A percentile compares a stretch with the other conserved stretches of the same genome.
These are phyloP conservation scores for Astrocystis sublimbata DNA, from an alignment of 495 filamentous ascomycete genomes.

Conservation along the genomic window DNA sequence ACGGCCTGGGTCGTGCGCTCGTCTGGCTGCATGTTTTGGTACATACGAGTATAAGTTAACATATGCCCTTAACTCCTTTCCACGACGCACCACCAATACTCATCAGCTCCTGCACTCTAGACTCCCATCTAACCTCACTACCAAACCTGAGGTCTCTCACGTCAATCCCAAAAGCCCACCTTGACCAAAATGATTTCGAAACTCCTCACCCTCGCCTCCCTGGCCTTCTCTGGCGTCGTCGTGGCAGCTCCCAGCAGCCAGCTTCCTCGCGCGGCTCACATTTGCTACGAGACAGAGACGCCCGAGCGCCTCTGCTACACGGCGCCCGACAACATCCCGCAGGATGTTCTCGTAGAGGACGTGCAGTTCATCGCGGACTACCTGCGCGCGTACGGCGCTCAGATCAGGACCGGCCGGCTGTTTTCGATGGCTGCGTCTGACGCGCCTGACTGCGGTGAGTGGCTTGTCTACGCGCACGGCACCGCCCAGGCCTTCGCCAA, in stretches of 20 bases:
- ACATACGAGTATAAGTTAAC: no score
- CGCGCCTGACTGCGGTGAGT: slow-evolving; percentile 3
- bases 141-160: not conserved
- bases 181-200: not conserved
- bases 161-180: not conserved
- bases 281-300: not conserved
- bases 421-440: slow-evolving; percentile 1
- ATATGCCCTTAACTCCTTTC: no score
- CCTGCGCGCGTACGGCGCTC: not conserved
- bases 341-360: not conserved
- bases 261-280: not conserved
- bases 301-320: not conserved
- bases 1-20: no score
- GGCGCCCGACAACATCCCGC: not conserved
- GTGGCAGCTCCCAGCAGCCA: not conserved
- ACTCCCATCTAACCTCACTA: no score
- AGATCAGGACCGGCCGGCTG: not conserved
- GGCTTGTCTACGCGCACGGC: not conserved
- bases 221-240: not conserved
- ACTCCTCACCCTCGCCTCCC: not conserved
- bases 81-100: no score
- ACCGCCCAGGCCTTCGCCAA: slow-evolving; percentile 6
- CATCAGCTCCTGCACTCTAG: no score
- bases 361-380: not conserved
- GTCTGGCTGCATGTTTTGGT: no score